Base-by-base conservation (phyloP, 768 basidiomycete species). In the Kwoniella sp. region DNA sequence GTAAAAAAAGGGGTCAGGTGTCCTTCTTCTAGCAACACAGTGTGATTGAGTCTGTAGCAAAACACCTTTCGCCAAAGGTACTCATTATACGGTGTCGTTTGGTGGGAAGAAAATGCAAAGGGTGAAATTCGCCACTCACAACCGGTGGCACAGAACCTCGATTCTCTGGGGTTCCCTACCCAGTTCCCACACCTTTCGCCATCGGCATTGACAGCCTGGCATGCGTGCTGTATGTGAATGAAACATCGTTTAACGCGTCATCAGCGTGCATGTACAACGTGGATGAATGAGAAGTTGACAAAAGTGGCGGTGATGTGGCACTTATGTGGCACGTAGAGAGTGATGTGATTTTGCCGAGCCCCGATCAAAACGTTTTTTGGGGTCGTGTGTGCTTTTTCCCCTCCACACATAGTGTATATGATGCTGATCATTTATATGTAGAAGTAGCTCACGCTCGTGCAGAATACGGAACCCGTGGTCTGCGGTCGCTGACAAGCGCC, bases 171-270 rank as follows among this genome's bases (percentile, higher is more conserved):
- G 25, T 60, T 48, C 2, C 24, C 26, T 2, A 65, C 64, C 46
- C 52, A 55, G 26, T 65, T 65, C 8, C 64, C 58, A 36, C 64
- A 65, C 26, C 58, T 40, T 15, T 50, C 59, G 12, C 64, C 64
- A 25, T 65, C 64, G 22, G 59, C 64, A 36, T 60, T 59, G 24
- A 65, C 50, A 26, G 64, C 64, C 30, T 57, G 58, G 27, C 64
- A 65, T 15, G 58, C 27, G 54, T 65, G 64, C 64, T 65, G 36
- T 55, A 30, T 29, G 33, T 25, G 4, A 21, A 46, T 9, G 2
- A n/a, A 49, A 27, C 5, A 33, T 24, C n/a, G n/a, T n/a, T n/a
- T n/a, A 15, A 62, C 17, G 53, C 47, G 29, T 55, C 48, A 48
- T 55, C 60, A 55, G 60, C 25, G 5, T 62, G 30, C 30, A 27